Percentiles rank a stretch among this genome's conserved stretches.
phyloP scores from a whole-genome alignment of 441 rosid genomes.

The Corymbia calophylla region DNA sequence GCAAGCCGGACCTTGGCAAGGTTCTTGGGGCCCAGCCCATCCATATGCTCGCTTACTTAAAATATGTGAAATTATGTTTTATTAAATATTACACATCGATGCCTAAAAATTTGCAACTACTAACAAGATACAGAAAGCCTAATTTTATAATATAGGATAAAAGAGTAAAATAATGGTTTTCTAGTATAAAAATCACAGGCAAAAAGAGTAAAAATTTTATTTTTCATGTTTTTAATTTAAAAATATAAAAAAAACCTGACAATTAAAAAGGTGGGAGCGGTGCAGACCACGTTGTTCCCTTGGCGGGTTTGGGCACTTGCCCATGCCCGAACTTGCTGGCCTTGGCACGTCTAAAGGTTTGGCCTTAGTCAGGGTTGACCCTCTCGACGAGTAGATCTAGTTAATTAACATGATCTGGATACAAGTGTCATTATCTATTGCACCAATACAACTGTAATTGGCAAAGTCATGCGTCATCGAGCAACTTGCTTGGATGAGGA shows the following conservation, averaged over 20 bases:
- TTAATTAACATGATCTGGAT: neutral
- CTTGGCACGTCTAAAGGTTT: neutral
- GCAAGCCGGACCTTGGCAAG: neutral
- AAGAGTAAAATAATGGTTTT: neutral
- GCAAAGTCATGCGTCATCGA: rapidly evolving
- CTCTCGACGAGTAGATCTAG: rapidly evolving
- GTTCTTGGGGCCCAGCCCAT: neutral
- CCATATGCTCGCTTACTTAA: neutral
- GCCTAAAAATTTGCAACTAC: neutral
- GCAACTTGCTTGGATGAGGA: neutral
- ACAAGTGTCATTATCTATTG: neutral
- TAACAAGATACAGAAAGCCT: neutral
- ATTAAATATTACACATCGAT: neutral
- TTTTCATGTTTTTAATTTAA: neutral
- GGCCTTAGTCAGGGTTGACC: neutral
- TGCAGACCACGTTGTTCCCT: neutral
- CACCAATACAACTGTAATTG: neutral
- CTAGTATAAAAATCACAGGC: too few relatives aligned
- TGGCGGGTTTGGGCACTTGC: neutral
- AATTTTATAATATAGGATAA: neutral
- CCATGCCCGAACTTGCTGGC: rapidly evolving
- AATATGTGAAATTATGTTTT: neutral
- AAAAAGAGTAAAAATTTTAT: too few relatives aligned
- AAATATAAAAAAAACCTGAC: neutral
- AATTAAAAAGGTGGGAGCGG: neutral